Conservation (phyloP, 2,329 filamentous ascomycete species). For the Clarireedia homoeocarpa region DNA sequence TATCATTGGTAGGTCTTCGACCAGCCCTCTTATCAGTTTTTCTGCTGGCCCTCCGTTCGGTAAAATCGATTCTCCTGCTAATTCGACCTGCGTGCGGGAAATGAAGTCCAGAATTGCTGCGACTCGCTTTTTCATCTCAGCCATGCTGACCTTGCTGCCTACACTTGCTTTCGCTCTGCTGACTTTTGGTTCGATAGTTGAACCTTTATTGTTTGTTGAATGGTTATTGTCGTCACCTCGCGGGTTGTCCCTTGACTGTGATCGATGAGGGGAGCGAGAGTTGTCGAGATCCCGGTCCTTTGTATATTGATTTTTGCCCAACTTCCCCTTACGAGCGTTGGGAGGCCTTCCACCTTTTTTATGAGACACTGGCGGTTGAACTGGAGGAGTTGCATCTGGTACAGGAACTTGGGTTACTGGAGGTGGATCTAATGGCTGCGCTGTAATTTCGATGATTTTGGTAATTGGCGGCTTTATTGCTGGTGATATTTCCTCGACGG, state of each 20-base stretch:
- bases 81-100: slow-evolving; percentile 77
- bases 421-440: slow-evolving; percentile 34
- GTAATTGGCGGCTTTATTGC: slow-evolving; percentile 28
- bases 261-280: slow-evolving; percentile 48
- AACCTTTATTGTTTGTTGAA: slow-evolving; percentile 31
- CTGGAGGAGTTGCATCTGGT: slow-evolving; percentile 40
- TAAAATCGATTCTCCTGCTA: slow-evolving; percentile 54
- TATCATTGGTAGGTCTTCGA: slow-evolving; percentile 28
- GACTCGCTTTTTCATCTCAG: slow-evolving; percentile 79
- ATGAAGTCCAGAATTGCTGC: slow-evolving; percentile 86
- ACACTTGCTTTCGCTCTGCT: slow-evolving; percentile 31
- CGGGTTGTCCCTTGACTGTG: slow-evolving; percentile 37
- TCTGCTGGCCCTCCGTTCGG: slow-evolving; percentile 33
- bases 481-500: slow-evolving; percentile 59
- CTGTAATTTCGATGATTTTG: slow-evolving; percentile 25
- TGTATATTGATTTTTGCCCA: slow-evolving; percentile 75
- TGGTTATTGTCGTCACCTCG: slow-evolving; percentile 42
- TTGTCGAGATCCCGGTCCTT: slow-evolving; percentile 57
- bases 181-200: slow-evolving; percentile 30
- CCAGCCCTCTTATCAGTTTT: slow-evolving; percentile 28
- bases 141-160: slow-evolving; percentile 65
- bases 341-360: slow-evolving; percentile 58
- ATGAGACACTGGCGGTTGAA: slow-evolving; percentile 38
- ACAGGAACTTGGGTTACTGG: slow-evolving; percentile 37
- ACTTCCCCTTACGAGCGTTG: slow-evolving; percentile 56